Percentiles rank a stretch among this genome's conserved stretches.
phyloP scores from a whole-genome alignment of 2,329 filamentous ascomycete genomes.

The Sporothrix luriei region DNA sequence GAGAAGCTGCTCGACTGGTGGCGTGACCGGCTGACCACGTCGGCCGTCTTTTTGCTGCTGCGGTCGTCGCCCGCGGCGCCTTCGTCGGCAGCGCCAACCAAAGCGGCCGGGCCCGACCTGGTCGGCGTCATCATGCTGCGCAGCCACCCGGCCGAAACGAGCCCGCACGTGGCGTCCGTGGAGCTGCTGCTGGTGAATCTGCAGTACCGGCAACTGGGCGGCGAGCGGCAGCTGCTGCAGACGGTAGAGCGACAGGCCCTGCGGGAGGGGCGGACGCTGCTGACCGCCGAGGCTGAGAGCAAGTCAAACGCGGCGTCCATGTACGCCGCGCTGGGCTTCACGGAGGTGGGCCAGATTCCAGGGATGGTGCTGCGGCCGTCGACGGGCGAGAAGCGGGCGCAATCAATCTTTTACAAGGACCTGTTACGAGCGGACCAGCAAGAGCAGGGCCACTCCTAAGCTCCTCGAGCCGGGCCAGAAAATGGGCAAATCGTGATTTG shows the following conservation, averaged over 20 bases:
- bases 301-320: constrained; percentile 53
- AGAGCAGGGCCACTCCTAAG: neutral
- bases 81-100: constrained; percentile 39
- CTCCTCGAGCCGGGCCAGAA: neutral
- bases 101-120: constrained; percentile 50
- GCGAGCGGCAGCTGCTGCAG: constrained; percentile 55
- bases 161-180: constrained; percentile 56
- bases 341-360: constrained; percentile 58
- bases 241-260: constrained; percentile 59
- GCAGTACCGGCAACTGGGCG: constrained; percentile 53
- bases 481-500: too few relatives aligned
- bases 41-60: constrained; percentile 57
- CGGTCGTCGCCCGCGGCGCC: constrained; percentile 38
- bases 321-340: constrained; percentile 61
- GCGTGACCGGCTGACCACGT: constrained; percentile 56
- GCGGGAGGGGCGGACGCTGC: constrained; percentile 51
- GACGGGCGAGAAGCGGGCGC: constrained; percentile 53
- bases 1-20: constrained; percentile 61
- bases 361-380: constrained; percentile 54
- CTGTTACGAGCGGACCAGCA: constrained; percentile 40
- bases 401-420: constrained; percentile 63
- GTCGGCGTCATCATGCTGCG: constrained; percentile 60
- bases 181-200: constrained; percentile 62
- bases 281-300: constrained; percentile 53
- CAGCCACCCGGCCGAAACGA: constrained; percentile 58